Evolutionary conservation across 1,139 yeast genomes (phyloP).

Genomic region (Geotrichum siamense): DNA sequence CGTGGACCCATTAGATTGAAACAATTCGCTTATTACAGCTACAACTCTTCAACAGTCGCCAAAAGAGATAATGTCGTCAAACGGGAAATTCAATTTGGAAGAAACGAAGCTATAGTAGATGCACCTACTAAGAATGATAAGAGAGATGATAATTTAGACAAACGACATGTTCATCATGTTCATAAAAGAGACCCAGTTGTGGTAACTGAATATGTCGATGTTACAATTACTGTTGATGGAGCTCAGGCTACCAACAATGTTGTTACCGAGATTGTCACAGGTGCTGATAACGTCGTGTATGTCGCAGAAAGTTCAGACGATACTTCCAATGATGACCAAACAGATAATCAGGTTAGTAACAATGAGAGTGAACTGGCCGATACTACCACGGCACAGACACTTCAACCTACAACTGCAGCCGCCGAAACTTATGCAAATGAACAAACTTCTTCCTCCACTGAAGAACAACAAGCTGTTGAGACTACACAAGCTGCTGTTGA

Average conservation of each 20-base stretch:
- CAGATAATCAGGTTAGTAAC: background rate
- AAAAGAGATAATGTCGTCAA: background rate
- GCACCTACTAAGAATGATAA: background rate
- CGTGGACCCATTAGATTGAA: conserved; percentile 81
- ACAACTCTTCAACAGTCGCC: conserved; percentile 26
- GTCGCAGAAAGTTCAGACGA: conserved; percentile 1
- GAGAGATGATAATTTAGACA: conserved; percentile 17
- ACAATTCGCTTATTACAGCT: conserved; percentile 68
- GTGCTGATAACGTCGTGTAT: background rate
- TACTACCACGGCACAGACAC: background rate
- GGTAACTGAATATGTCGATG: conserved; percentile 44
- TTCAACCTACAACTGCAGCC: background rate
- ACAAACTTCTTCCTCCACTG: background rate
- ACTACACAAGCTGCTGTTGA: background rate
- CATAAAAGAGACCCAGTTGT: conserved; percentile 48
- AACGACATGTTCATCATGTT: conserved; percentile 49
- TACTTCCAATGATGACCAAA: background rate
- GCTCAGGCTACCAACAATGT: background rate
- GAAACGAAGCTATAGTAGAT: conserved; percentile 10
- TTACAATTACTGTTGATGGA: conserved; percentile 59
- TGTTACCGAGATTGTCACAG: background rate
- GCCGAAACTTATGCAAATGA: background rate
- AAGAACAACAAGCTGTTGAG: background rate
- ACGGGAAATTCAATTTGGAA: conserved; percentile 12
- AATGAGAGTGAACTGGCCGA: background rate